A percentile compares a stretch with the other conserved stretches of the same genome.
Evolutionary conservation across 192 early-diverging fungal genomes (phyloP).

Genomic region (Umbelopsis vinacea): DNA sequence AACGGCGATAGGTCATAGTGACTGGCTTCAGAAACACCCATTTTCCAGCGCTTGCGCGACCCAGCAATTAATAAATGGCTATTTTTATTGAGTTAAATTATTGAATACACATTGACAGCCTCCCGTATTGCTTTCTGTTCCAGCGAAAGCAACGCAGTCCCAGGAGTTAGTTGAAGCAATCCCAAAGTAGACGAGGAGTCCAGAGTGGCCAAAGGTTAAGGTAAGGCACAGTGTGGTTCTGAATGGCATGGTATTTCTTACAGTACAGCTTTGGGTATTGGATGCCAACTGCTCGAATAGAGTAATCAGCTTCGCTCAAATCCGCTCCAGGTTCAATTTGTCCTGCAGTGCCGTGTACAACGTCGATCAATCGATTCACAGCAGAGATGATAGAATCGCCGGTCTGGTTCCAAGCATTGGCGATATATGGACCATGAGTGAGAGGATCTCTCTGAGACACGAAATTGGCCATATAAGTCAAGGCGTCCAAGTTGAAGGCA

Average conservation of each 20-base stretch:
- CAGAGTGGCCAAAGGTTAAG: constrained; percentile 11
- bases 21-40: too few species aligned
- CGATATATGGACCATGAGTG: constrained; percentile 7
- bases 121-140: too few species aligned
- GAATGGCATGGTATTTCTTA: background rate
- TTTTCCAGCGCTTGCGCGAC: too few species aligned
- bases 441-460: constrained; percentile 14
- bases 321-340: constrained; percentile 13
- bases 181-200: constrained; percentile 10
- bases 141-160: background rate
- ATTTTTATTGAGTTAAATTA: too few species aligned
- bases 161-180: background rate
- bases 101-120: too few species aligned
- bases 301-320: background rate
- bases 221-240: constrained; percentile 10
- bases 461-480: constrained; percentile 13
- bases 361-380: background rate
- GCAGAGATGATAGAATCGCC: constrained; percentile 12
- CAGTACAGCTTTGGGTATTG: constrained; percentile 1
- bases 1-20: too few species aligned
- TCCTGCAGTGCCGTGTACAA: background rate
- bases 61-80: too few species aligned
- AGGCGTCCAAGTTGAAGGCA: constrained; percentile 1
- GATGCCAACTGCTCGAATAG: background rate
- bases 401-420: constrained; percentile 12